Base-by-base conservation (phyloP, 2,329 filamentous ascomycete species). In the Plenodomus tracheiphilus region DNA sequence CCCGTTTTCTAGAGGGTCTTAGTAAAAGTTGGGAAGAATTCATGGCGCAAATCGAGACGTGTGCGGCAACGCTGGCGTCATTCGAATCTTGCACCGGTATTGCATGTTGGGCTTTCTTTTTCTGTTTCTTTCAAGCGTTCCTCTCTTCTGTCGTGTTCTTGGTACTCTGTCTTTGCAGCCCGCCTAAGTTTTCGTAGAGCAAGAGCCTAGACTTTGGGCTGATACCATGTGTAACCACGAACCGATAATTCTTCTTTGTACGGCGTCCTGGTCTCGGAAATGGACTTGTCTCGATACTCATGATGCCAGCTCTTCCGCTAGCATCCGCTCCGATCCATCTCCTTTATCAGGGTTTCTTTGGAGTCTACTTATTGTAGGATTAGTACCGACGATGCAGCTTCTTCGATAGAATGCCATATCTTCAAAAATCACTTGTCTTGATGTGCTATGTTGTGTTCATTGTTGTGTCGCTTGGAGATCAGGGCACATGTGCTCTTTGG, bases 151-250 rank as follows among this genome's bases (percentile, higher is more conserved):
- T 25, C 41, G 44, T 47, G 22, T 46, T 53, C 44, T 39, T 32
- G 28, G 28, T 32, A 15, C 28, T 32, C 15, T 32, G 28, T 53
- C 43, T 51, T 58, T 47, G 41, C 41, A 54, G 42, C 49, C 52
- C 39, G 47, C 41, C 49, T 35, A 30, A 15, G 28, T 32, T 8
- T 11, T 32, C 28, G 6, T 32, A 8, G 44, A 36, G 47, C 40
- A 41, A 10, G 13, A 44, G 48, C 43, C 46, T 47, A 15, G 28
- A 15, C 8, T 49, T 56, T 54, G 61, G 65, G 59, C 70, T 65
- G 64, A 69, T 69, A 66, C 65, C 65, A 69, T 40, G 50, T 62
- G 49, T 59, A 43, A 39, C 51, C 53, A 51, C 52, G 49, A 58
- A 58, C 51, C 59, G 53, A 51, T 39, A 41, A n/a, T n/a, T 59